Evolutionary conservation across 75 land plant species (phyloP).

Genomic region (Isoetes taiwanensis): DNA sequence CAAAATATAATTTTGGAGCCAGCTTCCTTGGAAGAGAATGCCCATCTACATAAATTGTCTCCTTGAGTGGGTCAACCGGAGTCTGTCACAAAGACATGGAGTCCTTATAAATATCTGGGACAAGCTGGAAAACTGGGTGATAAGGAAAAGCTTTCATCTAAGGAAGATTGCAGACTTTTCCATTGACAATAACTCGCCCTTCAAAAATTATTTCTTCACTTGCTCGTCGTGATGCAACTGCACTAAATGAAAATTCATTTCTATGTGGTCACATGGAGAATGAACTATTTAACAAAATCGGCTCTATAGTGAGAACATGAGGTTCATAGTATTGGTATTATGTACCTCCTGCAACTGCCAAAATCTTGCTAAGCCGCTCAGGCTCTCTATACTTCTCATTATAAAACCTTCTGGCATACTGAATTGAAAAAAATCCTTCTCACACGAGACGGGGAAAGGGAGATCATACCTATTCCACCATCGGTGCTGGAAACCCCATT

Average conservation of each 20-base stretch:
- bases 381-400: slow-evolving; percentile 65
- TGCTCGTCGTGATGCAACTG: slow-evolving; percentile 89
- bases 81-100: slow-evolving; percentile 42
- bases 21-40: slow-evolving; percentile 69
- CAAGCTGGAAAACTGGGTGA: no score
- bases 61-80: slow-evolving; percentile 68
- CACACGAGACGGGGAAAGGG: no score
- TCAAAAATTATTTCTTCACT: slow-evolving; percentile 87
- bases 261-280: no score
- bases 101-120: no score
- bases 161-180: slow-evolving; percentile 72
- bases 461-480: no score
- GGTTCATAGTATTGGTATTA: no score
- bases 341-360: slow-evolving; percentile 98
- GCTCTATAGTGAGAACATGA: no score
- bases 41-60: slow-evolving; percentile 81
- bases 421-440: no score
- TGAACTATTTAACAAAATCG: no score
- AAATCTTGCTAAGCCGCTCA: slow-evolving; percentile 74
- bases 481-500: no score
- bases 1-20: slow-evolving; percentile 89
- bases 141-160: slow-evolving; percentile 36
- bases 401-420: slow-evolving; percentile 84
- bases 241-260: no score
- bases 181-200: slow-evolving; percentile 84